phyloP scores from a whole-genome alignment of 495 filamentous ascomycete genomes.

The Trichocladium uniseriatum region DNA sequence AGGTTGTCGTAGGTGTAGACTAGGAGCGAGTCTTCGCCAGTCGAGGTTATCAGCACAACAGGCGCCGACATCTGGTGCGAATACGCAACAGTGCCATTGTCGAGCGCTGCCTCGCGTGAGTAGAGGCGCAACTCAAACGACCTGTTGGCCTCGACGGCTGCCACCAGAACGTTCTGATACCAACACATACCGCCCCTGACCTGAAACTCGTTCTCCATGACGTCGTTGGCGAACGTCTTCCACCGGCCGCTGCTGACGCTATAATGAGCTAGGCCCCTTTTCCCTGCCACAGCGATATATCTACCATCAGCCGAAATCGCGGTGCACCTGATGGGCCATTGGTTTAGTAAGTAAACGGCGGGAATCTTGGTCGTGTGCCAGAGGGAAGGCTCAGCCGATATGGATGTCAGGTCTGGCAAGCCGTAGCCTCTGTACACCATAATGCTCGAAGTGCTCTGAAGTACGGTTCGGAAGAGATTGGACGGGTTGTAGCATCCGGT shows the following conservation, averaged over 20 bases:
- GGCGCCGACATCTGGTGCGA: slow-evolving; percentile 70
- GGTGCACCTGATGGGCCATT: slow-evolving; percentile 83
- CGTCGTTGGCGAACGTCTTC: slow-evolving; percentile 82
- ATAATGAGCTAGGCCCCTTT: slow-evolving; percentile 87
- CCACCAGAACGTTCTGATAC: slow-evolving; percentile 92
- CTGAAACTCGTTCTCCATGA: slow-evolving; percentile 77
- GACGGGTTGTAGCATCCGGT: slow-evolving; percentile 84
- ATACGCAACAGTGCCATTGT: slow-evolving; percentile 60
- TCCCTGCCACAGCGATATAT: slow-evolving; percentile 92
- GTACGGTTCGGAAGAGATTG: slow-evolving; percentile 78
- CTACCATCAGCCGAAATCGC: slow-evolving; percentile 84
- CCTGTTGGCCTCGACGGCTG: slow-evolving; percentile 78
- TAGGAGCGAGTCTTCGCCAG: slow-evolving; percentile 86
- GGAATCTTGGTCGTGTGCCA: slow-evolving; percentile 93
- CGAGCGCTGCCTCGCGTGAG: slow-evolving; percentile 76
- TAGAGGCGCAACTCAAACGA: slow-evolving; percentile 85
- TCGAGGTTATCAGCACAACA: slow-evolving; percentile 74
- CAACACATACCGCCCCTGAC: slow-evolving; percentile 97
- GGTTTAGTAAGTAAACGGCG: slow-evolving; percentile 68
- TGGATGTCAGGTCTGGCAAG: slow-evolving; percentile 75
- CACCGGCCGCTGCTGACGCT: slow-evolving; percentile 89
- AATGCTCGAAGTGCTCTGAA: slow-evolving; percentile 75
- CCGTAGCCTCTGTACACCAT: slow-evolving; percentile 93
- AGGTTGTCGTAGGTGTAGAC: slow-evolving; percentile 97
- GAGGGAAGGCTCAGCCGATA: slow-evolving; percentile 82